phyloP scores from a whole-genome alignment of 768 basidiomycete genomes.

The Naganishia onofrii region DNA sequence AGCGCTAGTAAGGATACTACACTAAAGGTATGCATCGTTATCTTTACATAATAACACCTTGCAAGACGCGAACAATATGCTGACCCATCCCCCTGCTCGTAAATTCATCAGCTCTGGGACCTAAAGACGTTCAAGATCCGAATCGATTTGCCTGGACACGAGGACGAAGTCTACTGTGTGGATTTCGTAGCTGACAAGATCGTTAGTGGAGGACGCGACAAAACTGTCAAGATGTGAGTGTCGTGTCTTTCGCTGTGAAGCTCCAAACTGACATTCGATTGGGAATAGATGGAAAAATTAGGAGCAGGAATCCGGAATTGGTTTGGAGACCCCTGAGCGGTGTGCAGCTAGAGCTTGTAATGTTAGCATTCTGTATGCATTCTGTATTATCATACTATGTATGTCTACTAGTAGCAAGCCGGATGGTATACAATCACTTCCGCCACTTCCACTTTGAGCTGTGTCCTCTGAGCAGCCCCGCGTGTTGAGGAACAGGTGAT shows the following conservation, averaged over 20 bases:
- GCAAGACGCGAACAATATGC: not conserved
- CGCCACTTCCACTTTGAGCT: constrained; percentile 24
- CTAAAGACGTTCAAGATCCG: constrained; percentile 93
- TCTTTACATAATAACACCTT: not conserved
- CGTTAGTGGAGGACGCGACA: constrained; percentile 94
- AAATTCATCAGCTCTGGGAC: constrained; percentile 75
- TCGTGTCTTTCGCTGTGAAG: not conserved
- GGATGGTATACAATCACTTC: constrained; percentile 1
- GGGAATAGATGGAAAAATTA: constrained; percentile 27
- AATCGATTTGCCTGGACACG: constrained; percentile 89
- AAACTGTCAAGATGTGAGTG: constrained; percentile 80
- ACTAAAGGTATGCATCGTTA: constrained; percentile 66
- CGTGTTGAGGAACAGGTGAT: constrained; percentile 12
- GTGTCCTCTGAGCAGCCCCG: not conserved
- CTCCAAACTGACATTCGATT: not conserved
- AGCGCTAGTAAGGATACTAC: constrained; percentile 96
- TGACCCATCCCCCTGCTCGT: too few species aligned
- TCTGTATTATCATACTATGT: too few species aligned
- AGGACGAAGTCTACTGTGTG: constrained; percentile 97
- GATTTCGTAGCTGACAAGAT: constrained; percentile 99
- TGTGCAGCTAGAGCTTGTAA: not conserved
- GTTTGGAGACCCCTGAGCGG: not conserved
- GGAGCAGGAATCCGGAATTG: not conserved
- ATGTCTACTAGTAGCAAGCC: constrained; percentile 2
- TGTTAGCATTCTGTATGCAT: constrained; percentile 8